These are phyloP conservation scores for Micractinium sp. DNA, from an alignment of 139 green algal genomes.

Conservation along the genomic window DNA sequence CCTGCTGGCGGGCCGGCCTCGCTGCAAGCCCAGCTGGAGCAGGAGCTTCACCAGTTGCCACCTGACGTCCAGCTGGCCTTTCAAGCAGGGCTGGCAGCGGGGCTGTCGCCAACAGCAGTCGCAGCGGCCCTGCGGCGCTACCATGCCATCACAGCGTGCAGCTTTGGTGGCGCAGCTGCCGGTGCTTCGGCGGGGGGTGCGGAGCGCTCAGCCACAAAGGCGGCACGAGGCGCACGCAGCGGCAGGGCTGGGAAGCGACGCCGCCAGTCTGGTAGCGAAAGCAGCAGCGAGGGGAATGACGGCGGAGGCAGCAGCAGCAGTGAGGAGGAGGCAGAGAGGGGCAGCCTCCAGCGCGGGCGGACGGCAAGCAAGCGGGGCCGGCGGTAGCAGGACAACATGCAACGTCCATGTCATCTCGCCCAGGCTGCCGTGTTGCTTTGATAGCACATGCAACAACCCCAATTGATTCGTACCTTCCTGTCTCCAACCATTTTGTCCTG, in stretches of 20 bases:
- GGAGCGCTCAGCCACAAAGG: no score
- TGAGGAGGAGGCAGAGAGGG: neutral
- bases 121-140: conserved; percentile 16
- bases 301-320: neutral
- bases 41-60: conserved; percentile 4
- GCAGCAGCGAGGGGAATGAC: neutral
- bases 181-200: no score
- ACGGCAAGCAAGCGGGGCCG: neutral
- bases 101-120: neutral
- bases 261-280: neutral
- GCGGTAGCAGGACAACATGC: neutral
- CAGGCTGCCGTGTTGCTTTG: neutral
- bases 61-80: conserved; percentile 9
- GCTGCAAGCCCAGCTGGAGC: neutral
- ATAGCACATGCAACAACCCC: neutral
- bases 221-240: no score
- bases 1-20: no score
- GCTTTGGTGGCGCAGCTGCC: neutral
- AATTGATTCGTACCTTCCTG: neutral
- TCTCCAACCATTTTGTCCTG: neutral
- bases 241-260: neutral
- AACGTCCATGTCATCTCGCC: neutral
- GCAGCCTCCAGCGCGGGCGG: neutral
- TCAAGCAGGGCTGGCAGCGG: neutral
- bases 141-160: neutral